A percentile compares a stretch with the other conserved stretches of the same genome.
phyloP scores from a whole-genome alignment of 1,284 basidiomycete genomes.

The Apiotrichum domesticum region DNA sequence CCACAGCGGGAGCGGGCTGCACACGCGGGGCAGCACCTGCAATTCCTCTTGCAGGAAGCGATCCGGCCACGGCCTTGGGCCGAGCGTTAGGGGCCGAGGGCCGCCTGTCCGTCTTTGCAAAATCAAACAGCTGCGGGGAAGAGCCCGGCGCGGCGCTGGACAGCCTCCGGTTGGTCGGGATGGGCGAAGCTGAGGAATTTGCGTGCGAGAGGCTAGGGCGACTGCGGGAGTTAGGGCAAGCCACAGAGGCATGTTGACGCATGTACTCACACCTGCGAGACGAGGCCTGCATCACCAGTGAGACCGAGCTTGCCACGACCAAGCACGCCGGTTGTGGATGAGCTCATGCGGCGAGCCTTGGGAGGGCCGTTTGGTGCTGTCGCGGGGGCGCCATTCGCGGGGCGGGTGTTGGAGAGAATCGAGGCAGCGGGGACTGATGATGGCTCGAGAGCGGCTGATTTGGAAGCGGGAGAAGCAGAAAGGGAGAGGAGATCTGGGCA shows the following conservation, averaged over 20 bases:
- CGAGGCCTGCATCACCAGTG: constrained; percentile 28
- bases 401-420: constrained; percentile 33
- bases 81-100: constrained; percentile 12
- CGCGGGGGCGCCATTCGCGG: constrained; percentile 8
- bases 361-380: constrained; percentile 13
- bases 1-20: constrained; percentile 9
- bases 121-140: constrained; percentile 41
- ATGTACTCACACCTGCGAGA: constrained; percentile 29
- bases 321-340: constrained; percentile 41
- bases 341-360: constrained; percentile 38
- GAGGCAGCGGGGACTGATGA: constrained; percentile 35
- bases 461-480: constrained; percentile 13
- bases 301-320: constrained; percentile 40
- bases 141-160: constrained; percentile 16
- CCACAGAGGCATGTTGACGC: too few species aligned
- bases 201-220: constrained; percentile 20
- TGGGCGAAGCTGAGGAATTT: constrained; percentile 21
- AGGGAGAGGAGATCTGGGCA: constrained; percentile 36
- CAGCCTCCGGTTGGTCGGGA: constrained; percentile 26
- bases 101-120: constrained; percentile 40
- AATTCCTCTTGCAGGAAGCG: constrained; percentile 26
- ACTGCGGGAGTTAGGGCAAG: background rate
- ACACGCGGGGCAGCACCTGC: constrained; percentile 8
- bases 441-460: constrained; percentile 17
- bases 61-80: constrained; percentile 25